Evolutionary conservation across 495 filamentous ascomycete genomes (phyloP).

Genomic region (Talaromyces adpressus): DNA sequence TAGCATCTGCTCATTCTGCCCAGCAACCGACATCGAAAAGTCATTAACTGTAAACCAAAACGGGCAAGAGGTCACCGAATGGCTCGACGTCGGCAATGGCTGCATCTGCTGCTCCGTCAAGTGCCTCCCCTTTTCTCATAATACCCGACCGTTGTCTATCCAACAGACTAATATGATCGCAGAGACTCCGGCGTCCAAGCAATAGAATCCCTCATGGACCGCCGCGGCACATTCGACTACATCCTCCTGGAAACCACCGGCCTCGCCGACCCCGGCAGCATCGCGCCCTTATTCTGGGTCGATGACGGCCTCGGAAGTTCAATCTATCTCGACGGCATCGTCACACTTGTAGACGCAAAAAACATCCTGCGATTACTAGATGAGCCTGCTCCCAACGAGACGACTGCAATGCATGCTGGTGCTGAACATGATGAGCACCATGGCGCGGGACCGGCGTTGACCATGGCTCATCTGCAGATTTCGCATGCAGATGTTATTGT

Average conservation of each 20-base stretch:
- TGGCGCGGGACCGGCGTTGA: slow-evolving; percentile 54
- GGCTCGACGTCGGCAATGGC: slow-evolving; percentile 92
- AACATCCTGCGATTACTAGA: slow-evolving; percentile 79
- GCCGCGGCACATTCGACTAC: slow-evolving; percentile 91
- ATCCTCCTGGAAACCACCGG: slow-evolving; percentile 96
- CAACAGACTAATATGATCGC: neutral
- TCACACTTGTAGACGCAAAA: slow-evolving; percentile 92
- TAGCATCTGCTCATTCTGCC: neutral
- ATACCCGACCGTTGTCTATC: neutral
- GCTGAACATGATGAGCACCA: slow-evolving; percentile 26
- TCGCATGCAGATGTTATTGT: slow-evolving; percentile 95
- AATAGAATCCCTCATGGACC: slow-evolving; percentile 93
- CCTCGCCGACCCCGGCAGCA: slow-evolving; percentile 89
- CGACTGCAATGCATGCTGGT: slow-evolving; percentile 7
- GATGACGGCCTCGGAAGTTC: slow-evolving; percentile 89
- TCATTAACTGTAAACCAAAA: slow-evolving; percentile 80
- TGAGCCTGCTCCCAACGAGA: slow-evolving; percentile 57
- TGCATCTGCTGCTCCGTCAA: slow-evolving; percentile 99
- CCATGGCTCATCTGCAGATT: slow-evolving; percentile 92
- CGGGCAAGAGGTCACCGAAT: slow-evolving; percentile 83
- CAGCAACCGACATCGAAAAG: slow-evolving; percentile 91
- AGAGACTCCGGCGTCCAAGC: slow-evolving; percentile 89
- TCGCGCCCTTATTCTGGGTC: slow-evolving; percentile 95
- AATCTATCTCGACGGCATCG: slow-evolving; percentile 94
- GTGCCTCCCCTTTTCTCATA: slow-evolving; percentile 33